Evolutionary conservation across 2,329 filamentous ascomycete genomes (phyloP), one percentile per base, ranked within the genome.

Genomic region (Plenodomus lindquistii): DNA sequence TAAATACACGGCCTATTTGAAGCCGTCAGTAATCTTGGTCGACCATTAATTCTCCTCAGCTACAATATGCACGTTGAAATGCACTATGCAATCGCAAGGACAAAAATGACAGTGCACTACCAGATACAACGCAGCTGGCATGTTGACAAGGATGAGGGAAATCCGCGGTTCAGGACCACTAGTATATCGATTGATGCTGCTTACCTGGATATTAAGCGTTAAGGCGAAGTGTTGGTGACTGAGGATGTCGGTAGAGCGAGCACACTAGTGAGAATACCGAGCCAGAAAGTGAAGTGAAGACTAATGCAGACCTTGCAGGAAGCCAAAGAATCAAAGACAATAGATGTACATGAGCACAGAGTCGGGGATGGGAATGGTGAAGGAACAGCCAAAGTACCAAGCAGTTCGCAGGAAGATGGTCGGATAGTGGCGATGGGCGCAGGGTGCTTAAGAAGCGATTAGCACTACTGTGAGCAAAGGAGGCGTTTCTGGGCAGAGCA

Each of bases 401-500:
- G 62, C 58, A 56, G 62, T 65, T 62, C 46, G 65, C 60, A 60
- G 59, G 55, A 52, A 46, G 46, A 41, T 48, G 34, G 50, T 45
- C 51, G 52, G 50, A 55, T 60, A 44, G 57, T 62, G 60, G 56
- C 57, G 60, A 62, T 48, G 59, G 58, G 60, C 51, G 60, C 53
- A 45, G 51, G 61, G 59, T 56, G 57, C 62, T 65, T 68, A 65
- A 61, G 57, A 63, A 63, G 62, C 57, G 53, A 41, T 31, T 51
- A 50, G 47, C 38, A 52, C 57, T 50, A 62, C 60, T 36, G 53
- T 48, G 50, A 47, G 52, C 54, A 42, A 60, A 54, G 62, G 59
- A 65, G 63, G 65, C 66, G 66, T 64, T 67, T 55, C 60, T 62
- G 54, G 67, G 59, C 65, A 61, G 60, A 60, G 61, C 57, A 67